Percentiles rank a stretch among this genome's conserved stretches.
Conservation (phyloP, 1,284 basidiomycete species). For the Trichosporon asahii region DNA sequence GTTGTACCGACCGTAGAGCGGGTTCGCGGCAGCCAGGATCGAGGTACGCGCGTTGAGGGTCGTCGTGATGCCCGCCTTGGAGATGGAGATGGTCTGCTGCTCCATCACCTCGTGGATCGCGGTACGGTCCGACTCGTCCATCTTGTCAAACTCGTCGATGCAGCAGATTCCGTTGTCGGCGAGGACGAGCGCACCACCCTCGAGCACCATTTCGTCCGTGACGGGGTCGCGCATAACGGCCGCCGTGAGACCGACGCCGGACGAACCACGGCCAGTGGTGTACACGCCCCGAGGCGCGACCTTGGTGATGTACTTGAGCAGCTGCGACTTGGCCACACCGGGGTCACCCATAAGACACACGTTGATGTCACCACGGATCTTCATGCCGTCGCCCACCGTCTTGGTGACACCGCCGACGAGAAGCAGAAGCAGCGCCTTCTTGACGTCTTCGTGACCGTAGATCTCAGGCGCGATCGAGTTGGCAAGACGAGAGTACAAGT, state of each 20-base stretch:
- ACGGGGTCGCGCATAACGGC: conserved; percentile 99
- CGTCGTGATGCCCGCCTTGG: conserved; percentile 98
- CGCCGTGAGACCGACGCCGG: conserved; percentile 96
- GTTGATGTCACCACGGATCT: conserved; percentile 96
- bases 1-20: conserved; percentile 97
- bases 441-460: conserved; percentile 96
- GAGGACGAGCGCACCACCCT: conserved; percentile 96
- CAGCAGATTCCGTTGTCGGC: conserved; percentile 99
- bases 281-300: conserved; percentile 97
- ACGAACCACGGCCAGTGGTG: conserved; percentile 96
- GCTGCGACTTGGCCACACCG: conserved; percentile 97
- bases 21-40: conserved; percentile 96
- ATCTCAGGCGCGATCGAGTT: conserved; percentile 90
- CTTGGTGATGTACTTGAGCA: conserved; percentile 98
- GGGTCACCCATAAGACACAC: conserved; percentile 99
- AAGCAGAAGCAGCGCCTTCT: conserved; percentile 91
- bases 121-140: conserved; percentile 97
- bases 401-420: conserved; percentile 96
- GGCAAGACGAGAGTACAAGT: conserved; percentile 66
- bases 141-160: conserved; percentile 99
- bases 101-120: conserved; percentile 99
- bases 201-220: conserved; percentile 98
- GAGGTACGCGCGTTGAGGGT: conserved; percentile 98
- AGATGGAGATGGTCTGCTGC: conserved; percentile 98
- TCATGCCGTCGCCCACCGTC: conserved; percentile 93